phyloP scores from a whole-genome alignment of 495 filamentous ascomycete species.

The Cryomyces minteri region DNA sequence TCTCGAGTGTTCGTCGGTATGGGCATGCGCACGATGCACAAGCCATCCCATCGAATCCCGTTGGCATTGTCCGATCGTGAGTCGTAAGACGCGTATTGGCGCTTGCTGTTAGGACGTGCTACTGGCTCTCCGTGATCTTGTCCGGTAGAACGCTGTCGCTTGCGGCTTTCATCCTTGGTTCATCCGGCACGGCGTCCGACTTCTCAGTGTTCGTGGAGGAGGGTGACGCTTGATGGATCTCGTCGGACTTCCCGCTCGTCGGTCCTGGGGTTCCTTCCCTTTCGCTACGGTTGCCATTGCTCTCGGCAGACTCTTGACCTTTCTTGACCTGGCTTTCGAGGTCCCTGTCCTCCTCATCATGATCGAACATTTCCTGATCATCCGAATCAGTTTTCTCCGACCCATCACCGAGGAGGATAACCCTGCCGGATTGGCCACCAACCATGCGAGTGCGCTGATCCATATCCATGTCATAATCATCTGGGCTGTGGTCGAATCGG shows the following conservation, averaged over 20 bases:
- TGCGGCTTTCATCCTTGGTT: constrained; percentile 3
- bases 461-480: constrained; percentile 77
- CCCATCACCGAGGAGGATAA: constrained; percentile 89
- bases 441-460: constrained; percentile 38
- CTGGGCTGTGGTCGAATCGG: constrained; percentile 79
- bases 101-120: too few species aligned
- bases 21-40: too few species aligned
- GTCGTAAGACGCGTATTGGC: too few species aligned
- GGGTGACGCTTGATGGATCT: constrained; percentile 21
- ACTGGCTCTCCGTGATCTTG: background rate
- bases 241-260: constrained; percentile 13
- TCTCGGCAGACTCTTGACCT: constrained; percentile 7
- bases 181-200: constrained; percentile 5
- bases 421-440: constrained; percentile 52
- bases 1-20: too few species aligned
- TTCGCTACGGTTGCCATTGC: constrained; percentile 19
- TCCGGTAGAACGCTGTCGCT: constrained; percentile 11
- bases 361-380: constrained; percentile 84
- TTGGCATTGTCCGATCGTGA: too few species aligned
- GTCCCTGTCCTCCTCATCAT: constrained; percentile 71
- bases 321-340: constrained; percentile 35
- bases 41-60: too few species aligned
- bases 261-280: constrained; percentile 37
- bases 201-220: constrained; percentile 27
- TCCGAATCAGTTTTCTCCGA: constrained; percentile 77